Base-by-base conservation (phyloP, 352 stramenopile species). In the Nothophytophthora sp. region DNA sequence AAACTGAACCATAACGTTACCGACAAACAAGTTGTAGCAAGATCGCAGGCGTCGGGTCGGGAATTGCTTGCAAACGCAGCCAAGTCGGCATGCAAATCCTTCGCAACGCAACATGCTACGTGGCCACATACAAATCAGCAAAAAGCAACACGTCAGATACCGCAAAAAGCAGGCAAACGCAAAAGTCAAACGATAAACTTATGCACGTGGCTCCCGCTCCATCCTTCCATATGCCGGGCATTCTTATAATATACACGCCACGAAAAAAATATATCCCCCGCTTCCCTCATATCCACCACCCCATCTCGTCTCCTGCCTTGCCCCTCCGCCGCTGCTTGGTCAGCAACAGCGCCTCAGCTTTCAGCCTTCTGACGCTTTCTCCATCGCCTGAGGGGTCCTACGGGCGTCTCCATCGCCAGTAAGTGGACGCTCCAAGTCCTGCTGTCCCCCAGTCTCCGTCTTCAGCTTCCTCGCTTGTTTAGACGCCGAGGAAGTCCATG, bases 401-500 rank as follows among this genome's bases (percentile, higher is more conserved):
- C n/a, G n/a, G n/a, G n/a, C n/a, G n/a, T n/a, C n/a, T n/a, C n/a
- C n/a, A n/a, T n/a, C n/a, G n/a, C n/a, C n/a, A n/a, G n/a, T n/a
- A n/a, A n/a, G n/a, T n/a, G n/a, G n/a, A n/a, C n/a, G 35, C 33
- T 30, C 42, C 33, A 16, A 38, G 28, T 20, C 11, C 27, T 35
- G 22, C 15, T n/a, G 15, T 28, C 5, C 36, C 16, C 0, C 23
- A 13, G n/a, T 30, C 42, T 47, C 23, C 10, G 23, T 42, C 22
- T 38, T 42, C 38, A 15, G 16, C 23, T 9, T 41, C 0, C 23
- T 22, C 10, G 2, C 4, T 12, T 13, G 1, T 59, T 72, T 87
- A 94, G 37, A 94, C 70, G 38, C 82, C 82, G 36, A 95, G 74
- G 43, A 95, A 95, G 57, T 95, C 85, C 80, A 95, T 92, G 29